phyloP scores from a whole-genome alignment of 305 asterid genomes.

The Rubia peregrina region DNA sequence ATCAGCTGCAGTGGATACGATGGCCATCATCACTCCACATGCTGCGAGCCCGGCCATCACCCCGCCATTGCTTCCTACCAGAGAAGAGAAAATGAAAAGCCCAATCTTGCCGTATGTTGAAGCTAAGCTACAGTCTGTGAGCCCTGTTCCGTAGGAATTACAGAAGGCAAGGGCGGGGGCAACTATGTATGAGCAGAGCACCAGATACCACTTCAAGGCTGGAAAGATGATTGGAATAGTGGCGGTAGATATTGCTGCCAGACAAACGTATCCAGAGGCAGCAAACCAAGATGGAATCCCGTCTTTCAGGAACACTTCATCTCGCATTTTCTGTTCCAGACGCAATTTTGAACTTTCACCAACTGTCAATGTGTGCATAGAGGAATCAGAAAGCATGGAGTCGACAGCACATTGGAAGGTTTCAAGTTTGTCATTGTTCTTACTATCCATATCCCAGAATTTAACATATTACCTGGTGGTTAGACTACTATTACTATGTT shows the following conservation, averaged over 20 bases:
- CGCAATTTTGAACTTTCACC: slow-evolving; percentile 39
- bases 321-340: slow-evolving; percentile 55
- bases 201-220: slow-evolving; percentile 87
- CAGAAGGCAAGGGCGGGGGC: slow-evolving; percentile 99
- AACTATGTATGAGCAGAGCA: slow-evolving; percentile 73
- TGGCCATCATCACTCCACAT: slow-evolving; percentile 97
- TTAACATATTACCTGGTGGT: neutral
- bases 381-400: slow-evolving; percentile 1
- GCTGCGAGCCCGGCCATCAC: slow-evolving; percentile 86
- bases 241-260: slow-evolving; percentile 79
- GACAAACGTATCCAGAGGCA: slow-evolving; percentile 73
- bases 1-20: slow-evolving; percentile 94
- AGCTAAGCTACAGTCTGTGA: slow-evolving; percentile 92
- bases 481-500: neutral
- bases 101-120: slow-evolving; percentile 93
- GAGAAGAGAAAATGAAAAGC: slow-evolving; percentile 72
- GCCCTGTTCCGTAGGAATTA: slow-evolving; percentile 90
- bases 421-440: neutral
- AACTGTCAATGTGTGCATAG: slow-evolving; percentile 32
- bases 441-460: neutral
- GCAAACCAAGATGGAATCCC: slow-evolving; percentile 81
- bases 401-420: neutral
- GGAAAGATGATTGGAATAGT: slow-evolving; percentile 80
- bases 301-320: slow-evolving; percentile 66
- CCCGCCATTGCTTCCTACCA: slow-evolving; percentile 80